Conservation (phyloP, 2,329 filamentous ascomycete species). For the Stagonosporopsis tanaceti region DNA sequence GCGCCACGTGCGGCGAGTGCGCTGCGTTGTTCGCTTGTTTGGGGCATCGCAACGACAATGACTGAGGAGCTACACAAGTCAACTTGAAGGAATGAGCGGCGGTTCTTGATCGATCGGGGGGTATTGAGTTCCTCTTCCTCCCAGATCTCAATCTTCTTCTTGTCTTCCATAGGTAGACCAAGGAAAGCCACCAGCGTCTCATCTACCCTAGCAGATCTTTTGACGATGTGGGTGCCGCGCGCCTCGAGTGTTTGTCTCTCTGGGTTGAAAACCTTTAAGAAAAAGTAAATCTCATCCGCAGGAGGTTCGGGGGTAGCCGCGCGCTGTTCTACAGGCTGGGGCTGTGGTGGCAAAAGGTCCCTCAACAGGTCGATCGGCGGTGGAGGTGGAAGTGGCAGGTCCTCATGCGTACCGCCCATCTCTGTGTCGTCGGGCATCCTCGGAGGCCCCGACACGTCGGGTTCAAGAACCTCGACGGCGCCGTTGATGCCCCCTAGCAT, state of each 20-base stretch:
- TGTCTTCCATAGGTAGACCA: slow-evolving; percentile 39
- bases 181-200: slow-evolving; percentile 42
- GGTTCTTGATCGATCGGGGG: slow-evolving; percentile 38
- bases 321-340: slow-evolving; percentile 29
- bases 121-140: slow-evolving; percentile 54
- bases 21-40: slow-evolving; percentile 39
- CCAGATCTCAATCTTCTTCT: slow-evolving; percentile 58
- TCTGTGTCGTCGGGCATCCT: slow-evolving; percentile 42
- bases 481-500: slow-evolving; percentile 35
- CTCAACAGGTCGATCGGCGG: slow-evolving; percentile 29
- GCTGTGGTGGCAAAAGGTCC: slow-evolving; percentile 28
- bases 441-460: slow-evolving; percentile 27
- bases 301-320: slow-evolving; percentile 32
- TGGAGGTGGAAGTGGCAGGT: slow-evolving; percentile 33
- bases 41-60: slow-evolving; percentile 42
- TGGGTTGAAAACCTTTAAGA: slow-evolving; percentile 51
- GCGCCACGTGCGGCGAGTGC: slow-evolving; percentile 43
- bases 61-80: slow-evolving; percentile 44
- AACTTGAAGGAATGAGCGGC: slow-evolving; percentile 44
- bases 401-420: slow-evolving; percentile 47
- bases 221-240: slow-evolving; percentile 43
- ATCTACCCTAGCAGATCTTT: slow-evolving; percentile 45
- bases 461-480: background rate
- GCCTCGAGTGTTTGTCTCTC: slow-evolving; percentile 46
- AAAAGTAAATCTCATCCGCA: slow-evolving; percentile 51